Evolutionary conservation across 176 grass and related monocot genomes (phyloP).

Genomic region (Luzula sylvatica): DNA sequence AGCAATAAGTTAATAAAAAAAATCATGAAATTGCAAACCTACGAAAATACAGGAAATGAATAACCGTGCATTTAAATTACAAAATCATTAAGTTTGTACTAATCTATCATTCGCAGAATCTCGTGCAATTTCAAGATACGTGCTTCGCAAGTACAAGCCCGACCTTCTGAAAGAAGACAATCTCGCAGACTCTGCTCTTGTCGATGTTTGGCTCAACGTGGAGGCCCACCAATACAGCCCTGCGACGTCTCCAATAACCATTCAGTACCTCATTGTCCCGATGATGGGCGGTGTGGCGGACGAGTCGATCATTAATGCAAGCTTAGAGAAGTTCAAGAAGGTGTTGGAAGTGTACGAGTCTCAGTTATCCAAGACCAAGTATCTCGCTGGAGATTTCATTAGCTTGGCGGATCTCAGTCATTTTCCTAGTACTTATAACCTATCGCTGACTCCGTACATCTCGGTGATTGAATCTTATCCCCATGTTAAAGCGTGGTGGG

Average conservation of each 20-base stretch:
- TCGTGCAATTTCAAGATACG: slow-evolving; percentile 37
- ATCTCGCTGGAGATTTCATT: slow-evolving; percentile 43
- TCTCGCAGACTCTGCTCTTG: slow-evolving; percentile 25
- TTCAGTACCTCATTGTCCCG: slow-evolving; percentile 18
- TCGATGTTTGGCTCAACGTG: slow-evolving; percentile 41
- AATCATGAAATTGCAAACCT: too few relatives aligned
- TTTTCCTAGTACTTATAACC: slow-evolving; percentile 4
- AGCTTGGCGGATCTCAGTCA: slow-evolving; percentile 46
- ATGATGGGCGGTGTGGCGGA: slow-evolving; percentile 10
- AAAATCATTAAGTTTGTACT: too few relatives aligned
- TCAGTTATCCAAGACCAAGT: slow-evolving; percentile 23
- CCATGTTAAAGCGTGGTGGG: slow-evolving; percentile 38
- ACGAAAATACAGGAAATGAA: too few relatives aligned
- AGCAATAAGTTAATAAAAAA: too few relatives aligned
- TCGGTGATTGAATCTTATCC: slow-evolving; percentile 38
- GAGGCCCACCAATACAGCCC: slow-evolving; percentile 27
- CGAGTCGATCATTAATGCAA: slow-evolving; percentile 15
- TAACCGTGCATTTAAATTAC: too few relatives aligned
- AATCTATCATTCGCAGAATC: slow-evolving; percentile 61
- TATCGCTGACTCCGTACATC: slow-evolving; percentile 9
- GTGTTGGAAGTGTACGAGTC: slow-evolving; percentile 36
- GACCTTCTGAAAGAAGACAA: slow-evolving; percentile 23
- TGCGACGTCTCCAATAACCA: slow-evolving; percentile 24
- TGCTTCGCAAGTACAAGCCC: slow-evolving; percentile 29
- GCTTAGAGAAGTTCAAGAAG: slow-evolving; percentile 28